These are phyloP conservation scores for Neurospora sp. DNA, from an alignment of 495 filamentous ascomycete genomes.

Conservation along the genomic window DNA sequence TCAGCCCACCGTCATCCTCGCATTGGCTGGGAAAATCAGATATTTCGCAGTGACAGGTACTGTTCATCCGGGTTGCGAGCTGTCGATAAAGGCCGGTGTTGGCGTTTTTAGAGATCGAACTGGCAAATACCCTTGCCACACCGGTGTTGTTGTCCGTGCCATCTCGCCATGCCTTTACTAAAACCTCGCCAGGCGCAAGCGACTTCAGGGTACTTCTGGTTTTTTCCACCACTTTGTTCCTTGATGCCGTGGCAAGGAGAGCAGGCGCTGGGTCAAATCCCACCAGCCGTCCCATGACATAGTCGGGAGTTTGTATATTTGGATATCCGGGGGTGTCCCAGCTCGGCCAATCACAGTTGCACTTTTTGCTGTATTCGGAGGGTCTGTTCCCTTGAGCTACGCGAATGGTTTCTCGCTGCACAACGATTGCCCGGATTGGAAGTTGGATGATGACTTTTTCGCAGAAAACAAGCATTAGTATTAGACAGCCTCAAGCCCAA, in stretches of 20 bases:
- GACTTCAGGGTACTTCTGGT: neutral
- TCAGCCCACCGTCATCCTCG: neutral
- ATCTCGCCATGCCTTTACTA: neutral
- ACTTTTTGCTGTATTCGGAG: neutral
- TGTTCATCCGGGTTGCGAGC: slow-evolving; percentile 2
- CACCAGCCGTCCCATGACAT: neutral
- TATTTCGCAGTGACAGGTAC: neutral
- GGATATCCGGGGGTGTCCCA: neutral
- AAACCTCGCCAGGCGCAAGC: neutral
- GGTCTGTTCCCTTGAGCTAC: neutral
- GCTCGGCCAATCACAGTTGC: neutral
- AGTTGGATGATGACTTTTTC: neutral
- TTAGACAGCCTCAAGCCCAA: neutral
- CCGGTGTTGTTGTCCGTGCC: neutral
- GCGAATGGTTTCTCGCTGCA: neutral
- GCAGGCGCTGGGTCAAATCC: neutral
- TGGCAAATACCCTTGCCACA: neutral
- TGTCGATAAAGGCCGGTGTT: neutral
- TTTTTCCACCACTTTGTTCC: neutral
- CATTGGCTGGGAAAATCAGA: neutral
- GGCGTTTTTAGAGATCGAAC: neutral
- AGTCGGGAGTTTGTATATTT: neutral
- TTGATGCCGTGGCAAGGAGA: neutral
- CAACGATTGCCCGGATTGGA: neutral
- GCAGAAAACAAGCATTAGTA: neutral